Percentiles rank a stretch among this genome's conserved stretches.
Evolutionary conservation across 345 rosid species (phyloP).

Genomic region (Noccaea bulbosa): DNA sequence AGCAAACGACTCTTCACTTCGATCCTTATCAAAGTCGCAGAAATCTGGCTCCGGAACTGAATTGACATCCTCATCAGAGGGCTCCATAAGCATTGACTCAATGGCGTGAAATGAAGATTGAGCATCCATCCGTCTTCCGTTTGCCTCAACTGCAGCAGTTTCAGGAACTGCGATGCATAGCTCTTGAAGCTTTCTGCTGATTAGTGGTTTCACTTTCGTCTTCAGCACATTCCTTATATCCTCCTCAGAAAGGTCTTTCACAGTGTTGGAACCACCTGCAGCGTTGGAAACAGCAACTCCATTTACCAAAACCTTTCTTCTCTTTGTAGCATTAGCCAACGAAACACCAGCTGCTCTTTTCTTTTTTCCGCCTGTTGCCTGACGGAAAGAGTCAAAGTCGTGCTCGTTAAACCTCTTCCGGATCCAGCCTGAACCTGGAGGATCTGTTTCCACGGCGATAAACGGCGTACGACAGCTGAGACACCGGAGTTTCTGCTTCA

Average conservation of each 20-base stretch:
- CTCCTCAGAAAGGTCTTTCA: constrained; percentile 50
- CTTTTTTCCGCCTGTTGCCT: too few relatives aligned
- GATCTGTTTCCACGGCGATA: constrained; percentile 67
- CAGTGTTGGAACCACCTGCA: constrained; percentile 31
- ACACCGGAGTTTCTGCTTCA: constrained; percentile 69
- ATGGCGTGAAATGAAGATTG: background rate
- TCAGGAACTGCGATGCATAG: constrained; percentile 32
- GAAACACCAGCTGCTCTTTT: constrained; percentile 36
- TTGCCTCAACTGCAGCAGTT: constrained; percentile 26
- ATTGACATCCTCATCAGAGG: constrained; percentile 20
- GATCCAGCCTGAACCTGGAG: constrained; percentile 58
- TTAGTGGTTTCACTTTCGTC: constrained; percentile 54
- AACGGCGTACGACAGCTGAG: constrained; percentile 69
- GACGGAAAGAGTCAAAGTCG: constrained; percentile 15
- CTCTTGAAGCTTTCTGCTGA: constrained; percentile 51
- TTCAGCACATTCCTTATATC: constrained; percentile 52
- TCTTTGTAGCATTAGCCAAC: constrained; percentile 45
- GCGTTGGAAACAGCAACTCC: constrained; percentile 40
- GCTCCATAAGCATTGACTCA: constrained; percentile 18
- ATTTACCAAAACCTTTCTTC: constrained; percentile 55
- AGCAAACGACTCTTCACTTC: constrained; percentile 58
- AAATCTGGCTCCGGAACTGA: constrained; percentile 70
- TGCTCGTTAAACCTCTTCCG: constrained; percentile 60
- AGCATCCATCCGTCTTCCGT: constrained; percentile 3
- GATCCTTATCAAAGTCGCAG: constrained; percentile 66